Evolutionary conservation across 1,284 basidiomycete species (phyloP).

Genomic region (Puccinia horiana): DNA sequence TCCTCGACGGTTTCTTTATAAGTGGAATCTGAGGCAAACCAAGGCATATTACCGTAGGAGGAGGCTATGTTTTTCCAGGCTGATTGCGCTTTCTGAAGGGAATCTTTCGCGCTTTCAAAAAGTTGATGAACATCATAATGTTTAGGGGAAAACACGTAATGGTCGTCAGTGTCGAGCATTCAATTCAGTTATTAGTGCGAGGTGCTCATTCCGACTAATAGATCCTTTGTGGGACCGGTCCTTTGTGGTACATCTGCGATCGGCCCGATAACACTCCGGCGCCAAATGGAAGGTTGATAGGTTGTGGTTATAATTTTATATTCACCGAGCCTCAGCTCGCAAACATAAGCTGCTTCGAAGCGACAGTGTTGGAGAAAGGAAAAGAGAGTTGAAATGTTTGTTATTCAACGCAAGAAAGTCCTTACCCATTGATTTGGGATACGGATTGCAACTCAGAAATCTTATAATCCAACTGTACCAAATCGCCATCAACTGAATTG

Average conservation of each 20-base stretch:
- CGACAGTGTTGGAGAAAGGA: neutral
- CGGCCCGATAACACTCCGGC: neutral
- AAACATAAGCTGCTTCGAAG: neutral
- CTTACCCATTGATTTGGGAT: conserved; percentile 9
- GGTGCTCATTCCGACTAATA: neutral
- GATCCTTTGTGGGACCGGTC: neutral
- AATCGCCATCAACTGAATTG: conserved; percentile 7
- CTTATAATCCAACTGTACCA: conserved; percentile 18
- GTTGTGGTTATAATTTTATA: neutral
- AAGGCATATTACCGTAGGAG: conserved; percentile 32
- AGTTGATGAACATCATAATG: conserved; percentile 27
- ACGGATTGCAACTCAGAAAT: conserved; percentile 21
- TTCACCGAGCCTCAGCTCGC: neutral
- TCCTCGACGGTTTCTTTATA: conserved; percentile 16
- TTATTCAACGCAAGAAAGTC: neutral
- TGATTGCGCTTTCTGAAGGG: conserved; percentile 11
- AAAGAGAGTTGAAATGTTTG: neutral
- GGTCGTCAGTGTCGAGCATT: neutral
- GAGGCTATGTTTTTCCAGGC: conserved; percentile 40
- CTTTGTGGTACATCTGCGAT: neutral
- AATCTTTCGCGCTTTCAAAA: conserved; percentile 22
- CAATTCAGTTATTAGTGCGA: no score
- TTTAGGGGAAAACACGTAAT: neutral
- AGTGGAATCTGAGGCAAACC: conserved; percentile 34
- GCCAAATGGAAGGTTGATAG: neutral